Evolutionary conservation across 805 yeast species (phyloP), one percentile per base, ranked within the genome.

Genomic region (Hanseniaspora meyeri): DNA sequence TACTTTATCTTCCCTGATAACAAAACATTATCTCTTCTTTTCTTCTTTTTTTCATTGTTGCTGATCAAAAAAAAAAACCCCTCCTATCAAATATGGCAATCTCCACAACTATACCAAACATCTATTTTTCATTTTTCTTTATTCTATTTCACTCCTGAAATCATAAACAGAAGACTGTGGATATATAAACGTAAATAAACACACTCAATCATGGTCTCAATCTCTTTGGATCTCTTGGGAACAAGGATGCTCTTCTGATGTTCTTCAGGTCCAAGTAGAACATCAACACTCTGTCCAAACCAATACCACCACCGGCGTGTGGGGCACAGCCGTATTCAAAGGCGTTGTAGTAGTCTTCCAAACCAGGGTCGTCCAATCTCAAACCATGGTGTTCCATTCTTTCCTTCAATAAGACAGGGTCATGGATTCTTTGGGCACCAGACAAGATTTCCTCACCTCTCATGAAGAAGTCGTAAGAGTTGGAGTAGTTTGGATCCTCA

Each of bases 371-470:
- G 59, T 74, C 74, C 58, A 95, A 87, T 68, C 87, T 87, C 57
- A 93, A 81, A 31, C 80, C 97, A 66, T 85, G 95, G 40, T 77
- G 85, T 50, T 70, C 75, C 85, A 93, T 82, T 75, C 97, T 82
- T 73, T 85, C 79, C 64, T 74, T 77, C 66, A 93, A 80, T 65
- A 93, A 76, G 60, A 76, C 87, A 51, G 95, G 82, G 71, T 93
- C 97, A 70, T 93, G 99, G 64, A 93, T 81, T 80, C 99, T 96
- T 77, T 93, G 99, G 58, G 98, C 99, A 66, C 99, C 99, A n/a
- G 96, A 88, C 64, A 93, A 75, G 65, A 93, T 93, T 75, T 93
- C 99, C 76, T 93, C 98, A 69, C 99, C 99, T 77, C 98, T 85
- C 98, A 93, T 93, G 80, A 93, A 93, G 83, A 93, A 93, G 75